Evolutionary conservation across 2,329 filamentous ascomycete genomes (phyloP).

Genomic region (Fusarium nematophilum): DNA sequence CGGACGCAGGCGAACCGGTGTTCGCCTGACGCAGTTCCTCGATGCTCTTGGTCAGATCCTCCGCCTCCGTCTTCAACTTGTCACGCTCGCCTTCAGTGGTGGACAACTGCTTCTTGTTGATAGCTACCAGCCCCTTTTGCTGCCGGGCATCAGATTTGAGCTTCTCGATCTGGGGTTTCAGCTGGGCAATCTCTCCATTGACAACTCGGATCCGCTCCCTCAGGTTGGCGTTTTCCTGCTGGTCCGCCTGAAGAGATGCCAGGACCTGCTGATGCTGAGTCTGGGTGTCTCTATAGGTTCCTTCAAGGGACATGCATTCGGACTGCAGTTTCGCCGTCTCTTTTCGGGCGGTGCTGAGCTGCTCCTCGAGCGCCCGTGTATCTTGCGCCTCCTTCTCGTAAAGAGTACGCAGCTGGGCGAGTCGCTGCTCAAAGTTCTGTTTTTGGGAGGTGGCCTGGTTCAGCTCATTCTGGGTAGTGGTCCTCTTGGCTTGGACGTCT

Average conservation of each 20-base stretch:
- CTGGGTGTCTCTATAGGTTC: conserved; percentile 82
- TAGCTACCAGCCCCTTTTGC: conserved; percentile 95
- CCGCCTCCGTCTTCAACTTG: conserved; percentile 83
- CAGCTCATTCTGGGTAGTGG: conserved; percentile 82
- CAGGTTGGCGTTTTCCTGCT: conserved; percentile 85
- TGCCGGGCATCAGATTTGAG: conserved; percentile 91
- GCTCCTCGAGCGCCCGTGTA: conserved; percentile 85
- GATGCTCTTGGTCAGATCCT: conserved; percentile 72
- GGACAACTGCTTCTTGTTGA: conserved; percentile 97
- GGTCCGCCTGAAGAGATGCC: conserved; percentile 82
- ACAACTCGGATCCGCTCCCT: conserved; percentile 89
- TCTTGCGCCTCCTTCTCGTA: conserved; percentile 95
- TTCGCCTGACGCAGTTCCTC: conserved; percentile 68
- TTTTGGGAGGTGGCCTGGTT: conserved; percentile 87
- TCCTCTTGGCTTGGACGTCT: conserved; percentile 86
- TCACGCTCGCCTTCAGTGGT: conserved; percentile 92
- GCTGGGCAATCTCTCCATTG: conserved; percentile 83
- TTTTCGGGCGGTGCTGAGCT: conserved; percentile 77
- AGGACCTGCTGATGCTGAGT: conserved; percentile 82
- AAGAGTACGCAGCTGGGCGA: conserved; percentile 85
- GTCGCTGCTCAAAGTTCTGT: conserved; percentile 88
- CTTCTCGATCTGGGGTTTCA: conserved; percentile 94
- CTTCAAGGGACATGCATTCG: conserved; percentile 86
- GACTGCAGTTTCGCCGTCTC: conserved; percentile 87
- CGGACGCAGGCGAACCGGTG: conserved; percentile 61